Evolutionary conservation across 2,329 filamentous ascomycete species (phyloP), one percentile per base, ranked within the genome.

Genomic region (Aspergillus brunneoviolaceus): DNA sequence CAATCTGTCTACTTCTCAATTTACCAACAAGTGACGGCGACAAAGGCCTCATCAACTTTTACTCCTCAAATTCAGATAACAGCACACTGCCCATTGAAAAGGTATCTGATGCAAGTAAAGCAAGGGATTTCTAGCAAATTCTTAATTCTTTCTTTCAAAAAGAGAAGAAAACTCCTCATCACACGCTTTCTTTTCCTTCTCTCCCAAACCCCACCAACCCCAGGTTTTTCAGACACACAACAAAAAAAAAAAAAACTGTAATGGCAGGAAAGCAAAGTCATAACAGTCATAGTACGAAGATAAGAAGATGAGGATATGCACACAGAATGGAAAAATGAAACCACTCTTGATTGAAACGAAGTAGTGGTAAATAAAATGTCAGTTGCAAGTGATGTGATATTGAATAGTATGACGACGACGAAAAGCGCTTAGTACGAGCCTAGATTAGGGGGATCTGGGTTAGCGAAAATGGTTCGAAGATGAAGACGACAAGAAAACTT

Each of bases 401-500:
- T 33, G 35, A n/a, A 25, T 51, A 16, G 19, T 45, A 19, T 25
- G 10, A 50, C 7, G 21, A 27, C 11, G 19, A 27, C 11, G 19
- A 25, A 47, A 27, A 33, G 57, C 51, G 59, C 49, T 69, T 70
- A 71, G 65, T 73, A 72, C 31, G 70, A 73, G 60, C 70, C 70
- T 72, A 52, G 48, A 21, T 23, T 23, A 10, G 14, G 23, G 12
- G 9, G 52, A 63, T 62, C 62, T 58, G 48, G 55, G 21, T 52
- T 56, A 51, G 16, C 48, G 29, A 31, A 31, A 21, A 6, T 57
- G 11, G 16, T 42, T n/a, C 12, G 21, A 14, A 39, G 35, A 11
- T 25, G 12, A 11, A 19, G 16, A 49, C 12, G 16, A 27, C 12
- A 3, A 21, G 39, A 48, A 21, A 51, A 72, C 76, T 72, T 89